Conservation (phyloP, 1,139 yeast species). For the Kodamaea sp. region DNA sequence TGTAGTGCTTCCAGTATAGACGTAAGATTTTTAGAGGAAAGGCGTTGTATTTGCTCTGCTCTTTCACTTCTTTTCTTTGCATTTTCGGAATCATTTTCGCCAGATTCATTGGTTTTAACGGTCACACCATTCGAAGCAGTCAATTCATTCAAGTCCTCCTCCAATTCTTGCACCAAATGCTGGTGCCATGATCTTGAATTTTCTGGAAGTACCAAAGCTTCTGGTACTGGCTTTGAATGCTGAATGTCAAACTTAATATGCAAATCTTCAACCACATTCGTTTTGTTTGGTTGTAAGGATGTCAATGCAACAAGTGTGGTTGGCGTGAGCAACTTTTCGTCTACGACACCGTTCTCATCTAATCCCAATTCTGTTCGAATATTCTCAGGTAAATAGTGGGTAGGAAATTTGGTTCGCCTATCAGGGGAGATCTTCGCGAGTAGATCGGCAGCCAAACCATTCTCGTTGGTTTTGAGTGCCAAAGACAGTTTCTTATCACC, state of each 20-base stretch:
- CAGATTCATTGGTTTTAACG: slow-evolving; percentile 14
- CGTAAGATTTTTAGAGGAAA: slow-evolving; percentile 18
- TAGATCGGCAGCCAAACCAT: not conserved
- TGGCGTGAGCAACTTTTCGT: slow-evolving; percentile 8
- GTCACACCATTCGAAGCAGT: slow-evolving; percentile 16
- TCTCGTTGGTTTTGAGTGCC: not conserved
- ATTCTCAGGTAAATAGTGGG: slow-evolving; percentile 39
- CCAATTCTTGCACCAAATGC: slow-evolving; percentile 18
- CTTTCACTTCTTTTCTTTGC: slow-evolving; percentile 1
- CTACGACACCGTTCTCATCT: slow-evolving; percentile 14
- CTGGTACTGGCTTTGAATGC: slow-evolving; percentile 35
- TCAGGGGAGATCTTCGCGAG: slow-evolving; percentile 7
- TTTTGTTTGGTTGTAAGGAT: slow-evolving; percentile 42
- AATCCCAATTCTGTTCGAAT: slow-evolving; percentile 25
- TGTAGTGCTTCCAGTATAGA: slow-evolving; percentile 54
- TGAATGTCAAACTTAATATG: slow-evolving; percentile 43
- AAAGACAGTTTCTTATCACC: not conserved
- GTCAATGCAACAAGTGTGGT: slow-evolving; percentile 13
- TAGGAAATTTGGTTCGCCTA: slow-evolving; percentile 28
- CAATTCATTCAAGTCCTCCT: slow-evolving; percentile 20
- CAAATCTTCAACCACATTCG: slow-evolving; percentile 40
- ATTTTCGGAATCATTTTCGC: slow-evolving; percentile 3
- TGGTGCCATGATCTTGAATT: slow-evolving; percentile 31
- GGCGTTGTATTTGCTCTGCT: slow-evolving; percentile 17
- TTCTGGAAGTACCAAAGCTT: slow-evolving; percentile 28